Evolutionary conservation across 176 grass and related monocot species (phyloP).

Genomic region (Avena sativa): DNA sequence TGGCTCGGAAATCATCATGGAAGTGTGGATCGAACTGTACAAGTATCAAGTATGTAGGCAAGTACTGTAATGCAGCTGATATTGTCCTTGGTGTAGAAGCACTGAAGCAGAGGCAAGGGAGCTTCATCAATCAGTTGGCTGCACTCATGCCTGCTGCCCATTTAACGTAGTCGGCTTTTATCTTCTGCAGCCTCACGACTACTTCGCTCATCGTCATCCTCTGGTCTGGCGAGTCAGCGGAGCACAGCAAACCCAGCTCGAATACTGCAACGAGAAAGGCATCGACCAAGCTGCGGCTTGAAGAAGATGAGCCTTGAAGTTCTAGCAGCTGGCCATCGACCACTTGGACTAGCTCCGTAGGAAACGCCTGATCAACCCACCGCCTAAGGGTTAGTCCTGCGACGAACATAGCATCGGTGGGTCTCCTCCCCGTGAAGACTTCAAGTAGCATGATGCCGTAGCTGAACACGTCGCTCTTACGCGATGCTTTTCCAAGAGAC

Average conservation of each 20-base stretch:
- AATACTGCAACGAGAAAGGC: neutral
- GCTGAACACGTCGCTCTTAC: conserved; percentile 16
- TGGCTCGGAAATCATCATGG: neutral
- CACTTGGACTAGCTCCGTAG: neutral
- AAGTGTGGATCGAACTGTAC: neutral
- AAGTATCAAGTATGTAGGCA: neutral
- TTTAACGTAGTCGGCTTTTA: neutral
- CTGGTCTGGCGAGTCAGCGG: neutral
- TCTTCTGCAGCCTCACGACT: neutral
- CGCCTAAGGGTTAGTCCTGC: neutral
- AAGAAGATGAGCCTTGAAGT: neutral
- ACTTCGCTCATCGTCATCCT: conserved; percentile 9
- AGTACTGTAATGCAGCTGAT: neutral
- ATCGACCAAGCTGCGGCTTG: neutral
- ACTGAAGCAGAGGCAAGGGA: neutral
- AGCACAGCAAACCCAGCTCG: conserved; percentile 12
- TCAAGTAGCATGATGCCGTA: neutral
- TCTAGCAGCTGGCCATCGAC: neutral
- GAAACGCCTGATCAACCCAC: neutral
- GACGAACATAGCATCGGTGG: neutral
- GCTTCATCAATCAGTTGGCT: too few species aligned
- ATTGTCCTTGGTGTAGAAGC: neutral
- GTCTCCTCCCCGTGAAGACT: neutral
- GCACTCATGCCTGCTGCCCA: neutral
- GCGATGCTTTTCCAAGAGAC: conserved; percentile 9